These are phyloP conservation scores for Abrus pulchellus DNA, from an alignment of 306 rosid genomes.

Conservation along the genomic window DNA sequence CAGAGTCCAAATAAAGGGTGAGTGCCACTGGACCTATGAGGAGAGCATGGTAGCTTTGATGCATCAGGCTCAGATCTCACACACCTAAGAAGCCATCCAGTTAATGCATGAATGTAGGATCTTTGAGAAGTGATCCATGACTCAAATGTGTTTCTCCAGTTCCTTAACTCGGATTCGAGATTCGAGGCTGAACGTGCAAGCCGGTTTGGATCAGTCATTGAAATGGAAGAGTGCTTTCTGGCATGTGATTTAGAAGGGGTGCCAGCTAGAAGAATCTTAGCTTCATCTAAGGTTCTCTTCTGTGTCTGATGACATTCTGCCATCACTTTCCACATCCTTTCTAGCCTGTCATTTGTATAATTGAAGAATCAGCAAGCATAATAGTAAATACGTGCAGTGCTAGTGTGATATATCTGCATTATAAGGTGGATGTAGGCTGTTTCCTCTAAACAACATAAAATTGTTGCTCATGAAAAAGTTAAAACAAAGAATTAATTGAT, in stretches of 20 bases:
- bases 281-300: conserved; percentile 80
- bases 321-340: conserved; percentile 93
- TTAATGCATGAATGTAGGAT: conserved; percentile 72
- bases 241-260: conserved; percentile 67
- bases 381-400: conserved; percentile 1
- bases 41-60: conserved; percentile 69
- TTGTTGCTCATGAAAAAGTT: neutral
- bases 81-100: conserved; percentile 86
- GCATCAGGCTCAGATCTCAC: conserved; percentile 63
- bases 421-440: conserved; percentile 7
- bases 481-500: conserved; percentile 10
- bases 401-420: conserved; percentile 23
- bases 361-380: conserved; percentile 18
- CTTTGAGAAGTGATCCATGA: conserved; percentile 86
- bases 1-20: conserved; percentile 76
- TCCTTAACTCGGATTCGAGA: conserved; percentile 77
- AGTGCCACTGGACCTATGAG: conserved; percentile 59
- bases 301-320: conserved; percentile 81
- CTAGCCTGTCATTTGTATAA: conserved; percentile 58
- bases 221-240: conserved; percentile 60
- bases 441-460: neutral
- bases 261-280: conserved; percentile 80
- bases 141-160: conserved; percentile 74
- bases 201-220: conserved; percentile 59
- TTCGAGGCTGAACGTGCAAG: conserved; percentile 68